Percentiles rank a stretch among this genome's conserved stretches.
Evolutionary conservation across 495 filamentous ascomycete genomes (phyloP).

Genomic region (Aspergillus saccharolyticus): DNA sequence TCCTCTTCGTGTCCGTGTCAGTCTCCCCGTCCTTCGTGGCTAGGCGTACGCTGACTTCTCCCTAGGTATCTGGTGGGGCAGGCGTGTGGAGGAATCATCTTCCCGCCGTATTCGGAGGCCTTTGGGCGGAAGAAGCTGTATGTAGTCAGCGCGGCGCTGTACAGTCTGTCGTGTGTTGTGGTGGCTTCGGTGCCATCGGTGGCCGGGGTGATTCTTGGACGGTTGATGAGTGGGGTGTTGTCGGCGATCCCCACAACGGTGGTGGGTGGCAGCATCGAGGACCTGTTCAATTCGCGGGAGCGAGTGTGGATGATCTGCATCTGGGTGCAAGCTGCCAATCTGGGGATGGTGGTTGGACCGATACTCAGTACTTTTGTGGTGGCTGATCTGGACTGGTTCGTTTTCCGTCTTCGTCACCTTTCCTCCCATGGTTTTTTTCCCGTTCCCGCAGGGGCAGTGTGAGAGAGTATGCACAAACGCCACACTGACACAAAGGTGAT

Average conservation of each 20-base stretch:
- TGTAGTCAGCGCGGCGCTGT: conserved; percentile 39
- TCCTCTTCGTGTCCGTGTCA: conserved; percentile 38
- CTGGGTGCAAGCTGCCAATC: conserved; percentile 41
- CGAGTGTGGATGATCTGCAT: conserved; percentile 47
- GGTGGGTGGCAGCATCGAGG: conserved; percentile 48
- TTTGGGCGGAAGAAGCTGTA: conserved; percentile 50
- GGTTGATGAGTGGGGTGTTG: conserved; percentile 41
- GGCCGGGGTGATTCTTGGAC: conserved; percentile 34
- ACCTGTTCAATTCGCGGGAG: conserved; percentile 44
- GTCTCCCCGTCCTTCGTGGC: conserved; percentile 5
- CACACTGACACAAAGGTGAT: no score
- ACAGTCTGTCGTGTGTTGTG: conserved; percentile 37
- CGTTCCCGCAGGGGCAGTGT: no score
- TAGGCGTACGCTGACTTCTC: not conserved
- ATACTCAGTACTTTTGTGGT: conserved; percentile 42
- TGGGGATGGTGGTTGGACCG: conserved; percentile 42
- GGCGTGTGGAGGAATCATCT: conserved; percentile 43
- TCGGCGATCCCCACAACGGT: conserved; percentile 49
- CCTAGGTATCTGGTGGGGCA: conserved; percentile 47
- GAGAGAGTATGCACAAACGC: no score
- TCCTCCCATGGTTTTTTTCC: not conserved
- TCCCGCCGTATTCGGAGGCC: conserved; percentile 48
- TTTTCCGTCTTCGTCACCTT: not conserved
- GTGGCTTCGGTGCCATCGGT: conserved; percentile 37
- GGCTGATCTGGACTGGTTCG: conserved; percentile 30